phyloP scores from a whole-genome alignment of 2,329 filamentous ascomycete genomes.

The Macrophomina tecta region DNA sequence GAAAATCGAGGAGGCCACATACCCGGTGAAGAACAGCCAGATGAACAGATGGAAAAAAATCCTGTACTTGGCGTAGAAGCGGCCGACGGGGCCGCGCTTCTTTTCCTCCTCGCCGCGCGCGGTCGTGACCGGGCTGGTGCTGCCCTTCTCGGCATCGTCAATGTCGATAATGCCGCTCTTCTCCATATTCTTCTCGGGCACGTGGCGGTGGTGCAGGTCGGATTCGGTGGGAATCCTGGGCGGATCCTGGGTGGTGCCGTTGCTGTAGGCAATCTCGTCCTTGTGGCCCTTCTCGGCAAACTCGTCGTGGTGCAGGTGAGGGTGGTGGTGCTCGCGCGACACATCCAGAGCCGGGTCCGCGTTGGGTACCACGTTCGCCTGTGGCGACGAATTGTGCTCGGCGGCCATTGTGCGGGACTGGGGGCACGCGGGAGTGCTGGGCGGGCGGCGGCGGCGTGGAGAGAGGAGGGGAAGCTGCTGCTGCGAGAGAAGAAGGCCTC shows the following conservation, averaged over 20 bases:
- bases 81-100: conserved; percentile 41
- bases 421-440: conserved; percentile 2
- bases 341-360: conserved; percentile 46
- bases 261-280: conserved; percentile 39
- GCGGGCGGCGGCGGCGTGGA: conserved; percentile 1
- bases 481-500: neutral
- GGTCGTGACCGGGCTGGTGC: conserved; percentile 42
- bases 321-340: conserved; percentile 45
- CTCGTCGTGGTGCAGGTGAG: conserved; percentile 46
- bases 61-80: conserved; percentile 54
- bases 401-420: conserved; percentile 16
- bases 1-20: conserved; percentile 36
- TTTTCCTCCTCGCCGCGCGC: conserved; percentile 35
- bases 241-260: conserved; percentile 44
- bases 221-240: conserved; percentile 37
- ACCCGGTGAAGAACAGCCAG: conserved; percentile 61
- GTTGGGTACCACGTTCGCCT: conserved; percentile 42
- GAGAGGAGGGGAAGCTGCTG: conserved; percentile 4
- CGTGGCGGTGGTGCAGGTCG: conserved; percentile 48
- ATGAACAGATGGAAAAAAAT: conserved; percentile 50
- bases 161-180: conserved; percentile 41
- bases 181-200: conserved; percentile 40
- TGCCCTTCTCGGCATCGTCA: conserved; percentile 50
- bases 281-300: conserved; percentile 38
- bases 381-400: conserved; percentile 43